phyloP scores from a whole-genome alignment of 2,329 filamentous ascomycete genomes.

The Curvularia sp. region DNA sequence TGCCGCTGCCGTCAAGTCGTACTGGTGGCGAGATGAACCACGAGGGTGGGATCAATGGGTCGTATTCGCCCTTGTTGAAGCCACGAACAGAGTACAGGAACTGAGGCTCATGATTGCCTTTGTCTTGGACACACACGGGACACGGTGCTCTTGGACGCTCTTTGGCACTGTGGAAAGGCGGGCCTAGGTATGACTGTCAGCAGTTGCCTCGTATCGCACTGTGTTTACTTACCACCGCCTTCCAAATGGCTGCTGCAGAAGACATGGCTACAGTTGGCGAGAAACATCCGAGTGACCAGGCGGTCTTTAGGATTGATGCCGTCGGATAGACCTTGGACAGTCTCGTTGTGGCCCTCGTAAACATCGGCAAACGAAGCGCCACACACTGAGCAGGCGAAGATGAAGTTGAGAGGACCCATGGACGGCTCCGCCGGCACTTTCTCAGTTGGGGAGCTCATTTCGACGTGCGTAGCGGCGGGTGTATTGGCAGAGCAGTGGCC shows the following conservation, averaged over 20 bases:
- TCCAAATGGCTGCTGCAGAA: constrained; percentile 58
- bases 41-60: constrained; percentile 51
- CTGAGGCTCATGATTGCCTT: constrained; percentile 44
- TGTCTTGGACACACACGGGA: constrained; percentile 53
- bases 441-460: constrained; percentile 24
- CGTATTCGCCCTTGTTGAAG: constrained; percentile 51
- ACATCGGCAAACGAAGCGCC: constrained; percentile 55
- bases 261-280: constrained; percentile 58
- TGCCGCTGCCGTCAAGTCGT: constrained; percentile 46
- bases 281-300: constrained; percentile 55
- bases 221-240: constrained; percentile 53
- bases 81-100: constrained; percentile 56
- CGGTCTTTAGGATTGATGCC: constrained; percentile 47
- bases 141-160: constrained; percentile 54
- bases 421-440: constrained; percentile 36
- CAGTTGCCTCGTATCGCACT: neutral
- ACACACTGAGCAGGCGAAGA: constrained; percentile 59
- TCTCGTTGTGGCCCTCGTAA: constrained; percentile 50
- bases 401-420: constrained; percentile 50
- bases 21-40: constrained; percentile 57
- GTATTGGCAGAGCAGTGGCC: constrained; percentile 7
- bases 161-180: constrained; percentile 54
- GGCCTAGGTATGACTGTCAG: constrained; percentile 42
- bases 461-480: neutral
- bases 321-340: constrained; percentile 48